A percentile compares a stretch with the other conserved stretches of the same genome.
These are phyloP conservation scores for Nitzschia sp. DNA, from an alignment of 108 stramenopile species.

Conservation along the genomic window DNA sequence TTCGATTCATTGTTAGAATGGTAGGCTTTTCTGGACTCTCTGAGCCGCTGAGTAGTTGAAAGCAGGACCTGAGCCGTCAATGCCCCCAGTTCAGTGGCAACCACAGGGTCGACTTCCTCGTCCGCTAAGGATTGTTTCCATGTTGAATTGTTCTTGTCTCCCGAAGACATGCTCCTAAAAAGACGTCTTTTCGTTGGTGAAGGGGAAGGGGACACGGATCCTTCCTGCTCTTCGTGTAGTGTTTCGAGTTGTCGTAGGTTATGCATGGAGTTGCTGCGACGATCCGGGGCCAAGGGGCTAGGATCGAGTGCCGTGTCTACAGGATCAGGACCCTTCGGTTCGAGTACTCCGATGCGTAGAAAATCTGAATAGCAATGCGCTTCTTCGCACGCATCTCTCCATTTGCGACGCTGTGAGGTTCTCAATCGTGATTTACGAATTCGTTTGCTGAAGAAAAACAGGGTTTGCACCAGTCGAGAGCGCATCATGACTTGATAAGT, in stretches of 20 bases:
- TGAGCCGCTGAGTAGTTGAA: slow-evolving; percentile 57
- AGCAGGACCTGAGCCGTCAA: slow-evolving; percentile 63
- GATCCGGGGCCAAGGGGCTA: not conserved
- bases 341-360: slow-evolving; percentile 53
- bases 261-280: slow-evolving; percentile 4
- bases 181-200: not conserved
- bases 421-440: slow-evolving; percentile 22
- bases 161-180: not conserved
- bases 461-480: slow-evolving; percentile 23
- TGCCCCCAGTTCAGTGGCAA: slow-evolving; percentile 55
- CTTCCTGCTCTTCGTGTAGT: slow-evolving; percentile 8
- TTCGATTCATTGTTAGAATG: slow-evolving; percentile 23
- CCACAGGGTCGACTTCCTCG: slow-evolving; percentile 35
- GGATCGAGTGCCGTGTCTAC: slow-evolving; percentile 6
- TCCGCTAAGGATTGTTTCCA: slow-evolving; percentile 7
- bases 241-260: slow-evolving; percentile 9
- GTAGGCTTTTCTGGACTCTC: slow-evolving; percentile 65
- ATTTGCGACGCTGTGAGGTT: slow-evolving; percentile 58
- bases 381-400: slow-evolving; percentile 61
- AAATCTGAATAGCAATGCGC: slow-evolving; percentile 63
- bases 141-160: not conserved
- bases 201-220: not conserved
- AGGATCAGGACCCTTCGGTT: slow-evolving; percentile 19
- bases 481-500: slow-evolving; percentile 59
- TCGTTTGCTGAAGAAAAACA: slow-evolving; percentile 37